Percentiles rank a stretch among this genome's conserved stretches.
phyloP scores from a whole-genome alignment of 345 rosid genomes.

The Citrus mangshanensis region DNA sequence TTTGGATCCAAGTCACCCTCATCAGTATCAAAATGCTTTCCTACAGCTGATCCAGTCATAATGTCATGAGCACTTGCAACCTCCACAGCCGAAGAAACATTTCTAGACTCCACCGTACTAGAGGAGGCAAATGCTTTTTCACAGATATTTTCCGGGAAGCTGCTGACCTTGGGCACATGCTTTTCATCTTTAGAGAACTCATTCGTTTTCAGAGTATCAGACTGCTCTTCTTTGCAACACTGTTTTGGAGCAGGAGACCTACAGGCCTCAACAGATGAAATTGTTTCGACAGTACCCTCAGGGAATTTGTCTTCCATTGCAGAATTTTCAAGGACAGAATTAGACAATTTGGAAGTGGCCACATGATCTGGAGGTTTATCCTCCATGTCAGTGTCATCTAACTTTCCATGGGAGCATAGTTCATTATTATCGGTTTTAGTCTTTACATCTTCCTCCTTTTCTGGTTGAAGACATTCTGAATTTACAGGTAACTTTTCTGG shows the following conservation, averaged over 20 bases:
- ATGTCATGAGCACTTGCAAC: conserved; percentile 28
- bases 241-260: conserved; percentile 29
- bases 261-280: conserved; percentile 27
- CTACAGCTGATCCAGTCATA: conserved; percentile 22
- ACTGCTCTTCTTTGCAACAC: conserved; percentile 35
- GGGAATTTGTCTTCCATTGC: conserved; percentile 35
- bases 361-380: conserved; percentile 34
- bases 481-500: conserved; percentile 30
- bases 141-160: conserved; percentile 22
- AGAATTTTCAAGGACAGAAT: conserved; percentile 38
- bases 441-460: conserved; percentile 33
- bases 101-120: conserved; percentile 37
- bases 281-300: conserved; percentile 20
- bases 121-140: conserved; percentile 39
- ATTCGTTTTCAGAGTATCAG: conserved; percentile 30
- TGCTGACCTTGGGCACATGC: conserved; percentile 23
- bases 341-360: conserved; percentile 30
- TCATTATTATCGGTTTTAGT: conserved; percentile 30
- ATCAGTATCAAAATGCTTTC: conserved; percentile 36
- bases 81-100: conserved; percentile 34
- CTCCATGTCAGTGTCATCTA: conserved; percentile 27
- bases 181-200: conserved; percentile 30
- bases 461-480: conserved; percentile 36
- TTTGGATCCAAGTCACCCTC: conserved; percentile 21
- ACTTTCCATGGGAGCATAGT: conserved; percentile 14